These are phyloP conservation scores for Psidium friedrichsthalianum DNA, from an alignment of 345 rosid genomes.

Conservation along the genomic window DNA sequence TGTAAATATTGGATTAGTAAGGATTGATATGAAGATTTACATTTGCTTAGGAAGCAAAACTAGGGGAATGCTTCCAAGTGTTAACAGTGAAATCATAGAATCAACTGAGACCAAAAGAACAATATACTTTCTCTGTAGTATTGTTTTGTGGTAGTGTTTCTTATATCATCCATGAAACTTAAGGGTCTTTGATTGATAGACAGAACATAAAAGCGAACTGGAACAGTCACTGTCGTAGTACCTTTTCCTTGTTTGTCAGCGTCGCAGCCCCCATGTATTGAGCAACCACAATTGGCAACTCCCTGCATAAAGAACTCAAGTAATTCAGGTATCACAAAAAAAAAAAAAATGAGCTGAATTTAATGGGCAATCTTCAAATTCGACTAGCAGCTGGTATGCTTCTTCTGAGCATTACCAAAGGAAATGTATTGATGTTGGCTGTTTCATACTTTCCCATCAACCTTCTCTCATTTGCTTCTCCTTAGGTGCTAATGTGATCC, in stretches of 20 bases:
- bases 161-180: background rate
- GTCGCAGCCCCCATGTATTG: constrained; percentile 82
- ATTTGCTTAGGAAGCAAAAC: background rate
- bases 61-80: background rate
- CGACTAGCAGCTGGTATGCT: background rate
- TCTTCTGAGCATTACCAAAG: constrained; percentile 46
- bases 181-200: background rate
- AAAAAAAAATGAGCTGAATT: background rate
- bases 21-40: background rate
- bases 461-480: constrained; percentile 94
- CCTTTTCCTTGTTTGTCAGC: constrained; percentile 87
- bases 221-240: background rate
- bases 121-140: no score
- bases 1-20: background rate
- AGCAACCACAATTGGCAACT: constrained; percentile 89
- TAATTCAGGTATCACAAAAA: background rate
- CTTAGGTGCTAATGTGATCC: constrained; percentile 73
- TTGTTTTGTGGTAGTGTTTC: background rate
- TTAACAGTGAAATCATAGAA: no score
- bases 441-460: constrained; percentile 88
- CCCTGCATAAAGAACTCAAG: constrained; percentile 30
- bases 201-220: no score
- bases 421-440: constrained; percentile 68
- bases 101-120: background rate
- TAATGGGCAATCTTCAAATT: background rate